Conservation (phyloP, 805 yeast genomes). For the Candida vartiovaarae region DNA sequence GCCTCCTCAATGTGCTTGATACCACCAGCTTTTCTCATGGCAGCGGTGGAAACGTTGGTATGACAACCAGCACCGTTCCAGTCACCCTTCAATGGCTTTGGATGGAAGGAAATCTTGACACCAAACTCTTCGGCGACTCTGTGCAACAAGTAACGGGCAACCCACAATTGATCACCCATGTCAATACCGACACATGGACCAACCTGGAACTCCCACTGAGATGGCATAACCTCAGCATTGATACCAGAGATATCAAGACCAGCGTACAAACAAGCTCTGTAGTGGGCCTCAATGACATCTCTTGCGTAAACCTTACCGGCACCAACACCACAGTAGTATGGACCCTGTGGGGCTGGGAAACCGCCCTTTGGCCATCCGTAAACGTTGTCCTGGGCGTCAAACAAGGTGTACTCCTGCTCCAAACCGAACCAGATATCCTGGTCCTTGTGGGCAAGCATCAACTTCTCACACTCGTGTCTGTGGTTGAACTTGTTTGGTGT, state of each 20-base stretch:
- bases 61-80: constrained; percentile 99
- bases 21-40: constrained; percentile 94
- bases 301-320: constrained; percentile 96
- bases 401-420: constrained; percentile 97
- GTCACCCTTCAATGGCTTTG: constrained; percentile 97
- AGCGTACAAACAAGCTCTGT: constrained; percentile 93
- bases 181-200: constrained; percentile 94
- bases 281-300: constrained; percentile 98
- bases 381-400: constrained; percentile 82
- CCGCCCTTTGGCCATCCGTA: constrained; percentile 99
- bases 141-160: constrained; percentile 86
- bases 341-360: constrained; percentile 99
- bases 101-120: constrained; percentile 97
- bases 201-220: constrained; percentile 99
- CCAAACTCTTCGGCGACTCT: constrained; percentile 99
- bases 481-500: constrained; percentile 98
- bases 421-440: constrained; percentile 95
- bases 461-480: constrained; percentile 93
- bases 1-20: constrained; percentile 92
- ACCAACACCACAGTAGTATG: constrained; percentile 99
- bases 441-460: constrained; percentile 84
- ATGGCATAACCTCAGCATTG: constrained; percentile 99
- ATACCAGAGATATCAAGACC: constrained; percentile 92
- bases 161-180: constrained; percentile 98
- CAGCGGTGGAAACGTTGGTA: constrained; percentile 91